Percentiles rank a stretch among this genome's conserved stretches.
phyloP scores from a whole-genome alignment of 1,284 basidiomycete genomes.

The Leccinum subrobustum region DNA sequence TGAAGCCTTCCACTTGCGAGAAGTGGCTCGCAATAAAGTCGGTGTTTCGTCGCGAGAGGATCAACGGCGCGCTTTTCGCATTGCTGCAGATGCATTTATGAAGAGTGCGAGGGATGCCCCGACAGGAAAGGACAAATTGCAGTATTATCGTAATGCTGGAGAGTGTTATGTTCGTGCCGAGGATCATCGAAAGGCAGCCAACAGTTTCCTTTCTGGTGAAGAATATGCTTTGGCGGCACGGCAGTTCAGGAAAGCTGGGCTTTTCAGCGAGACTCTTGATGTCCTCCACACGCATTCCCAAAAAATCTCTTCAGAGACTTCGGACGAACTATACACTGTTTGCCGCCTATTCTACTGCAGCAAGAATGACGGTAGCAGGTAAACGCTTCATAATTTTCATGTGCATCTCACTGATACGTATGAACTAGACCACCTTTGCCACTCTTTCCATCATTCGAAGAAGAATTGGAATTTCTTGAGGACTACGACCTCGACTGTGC shows the following conservation, averaged over 20 bases:
- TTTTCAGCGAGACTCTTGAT: constrained; percentile 54
- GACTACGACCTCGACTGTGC: constrained; percentile 54
- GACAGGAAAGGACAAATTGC: constrained; percentile 26
- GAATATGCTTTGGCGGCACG: too few relatives aligned
- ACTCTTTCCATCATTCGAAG: constrained; percentile 53
- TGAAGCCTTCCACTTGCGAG: constrained; percentile 44
- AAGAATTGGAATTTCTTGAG: constrained; percentile 57
- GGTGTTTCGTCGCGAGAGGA: constrained; percentile 20
- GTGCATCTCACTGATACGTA: background rate
- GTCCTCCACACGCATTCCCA: constrained; percentile 39
- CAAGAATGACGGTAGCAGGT: constrained; percentile 35
- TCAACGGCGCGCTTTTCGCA: constrained; percentile 39
- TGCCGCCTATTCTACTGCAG: constrained; percentile 54
- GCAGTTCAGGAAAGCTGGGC: constrained; percentile 30
- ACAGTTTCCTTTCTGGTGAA: constrained; percentile 35
- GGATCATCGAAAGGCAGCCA: constrained; percentile 45
- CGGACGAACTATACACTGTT: constrained; percentile 43
- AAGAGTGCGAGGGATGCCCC: constrained; percentile 38
- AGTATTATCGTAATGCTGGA: constrained; percentile 50
- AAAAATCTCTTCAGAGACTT: constrained; percentile 36
- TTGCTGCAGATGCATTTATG: constrained; percentile 51
- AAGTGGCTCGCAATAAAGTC: constrained; percentile 37
- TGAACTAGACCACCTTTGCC: constrained; percentile 42
- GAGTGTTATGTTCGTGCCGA: constrained; percentile 49
- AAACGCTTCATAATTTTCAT: background rate